Conservation (phyloP, 176 grass and related monocot genomes). For the Triticum aestivum region IWGSC_CS_RefSeq_v2.1 NC_057806.1:342302093-342302592, state of each 20-base stretch:
- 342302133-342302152: conserved; percentile 75
- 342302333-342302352: conserved; percentile 43
- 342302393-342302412: conserved; percentile 64
- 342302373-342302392: conserved; percentile 81
- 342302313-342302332: conserved; percentile 56
- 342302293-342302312: conserved; percentile 64
- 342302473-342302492: conserved; percentile 56
- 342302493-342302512: conserved; percentile 58
- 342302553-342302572: conserved; percentile 53
- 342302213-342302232: conserved; percentile 89
- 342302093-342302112: conserved; percentile 54
- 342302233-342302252: conserved; percentile 40
- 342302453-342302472: conserved; percentile 35
- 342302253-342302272: conserved; percentile 55
- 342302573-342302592: conserved; percentile 36
- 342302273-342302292: conserved; percentile 72
- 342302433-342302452: not conserved
- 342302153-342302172: conserved; percentile 59
- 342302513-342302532: conserved; percentile 51
- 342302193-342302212: conserved; percentile 70
- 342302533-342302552: conserved; percentile 65
- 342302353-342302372: conserved; percentile 40
- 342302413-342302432: conserved; percentile 22
- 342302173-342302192: conserved; percentile 51
- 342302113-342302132: conserved; percentile 53